These are phyloP conservation scores for Lactifluus pinguis DNA, from an alignment of 768 basidiomycete species.

Conservation along the genomic window DNA sequence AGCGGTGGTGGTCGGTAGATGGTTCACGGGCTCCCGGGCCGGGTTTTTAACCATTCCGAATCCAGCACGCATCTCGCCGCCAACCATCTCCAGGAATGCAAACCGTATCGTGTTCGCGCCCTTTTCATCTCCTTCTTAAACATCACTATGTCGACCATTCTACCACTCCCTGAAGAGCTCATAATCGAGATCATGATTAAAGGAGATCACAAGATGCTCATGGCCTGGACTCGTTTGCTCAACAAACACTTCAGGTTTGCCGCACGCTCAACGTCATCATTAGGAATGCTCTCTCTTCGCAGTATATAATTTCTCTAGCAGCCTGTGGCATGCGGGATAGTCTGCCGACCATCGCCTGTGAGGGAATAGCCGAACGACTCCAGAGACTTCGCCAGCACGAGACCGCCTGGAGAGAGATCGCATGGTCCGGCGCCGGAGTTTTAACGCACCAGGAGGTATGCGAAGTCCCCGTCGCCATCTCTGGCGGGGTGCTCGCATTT, in stretches of 20 bases:
- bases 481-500: conserved; percentile 14
- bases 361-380: conserved; percentile 2
- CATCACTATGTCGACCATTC: conserved; percentile 3
- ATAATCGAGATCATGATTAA: conserved; percentile 8
- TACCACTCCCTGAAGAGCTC: conserved; percentile 12
- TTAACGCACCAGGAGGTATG: neutral
- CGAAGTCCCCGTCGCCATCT: conserved; percentile 6
- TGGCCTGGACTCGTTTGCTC: neutral
- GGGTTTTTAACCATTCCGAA: no score
- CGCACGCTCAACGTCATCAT: conserved; percentile 5
- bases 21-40: no score
- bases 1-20: no score
- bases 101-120: neutral
- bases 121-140: neutral
- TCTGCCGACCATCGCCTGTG: neutral
- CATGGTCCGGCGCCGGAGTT: conserved; percentile 10
- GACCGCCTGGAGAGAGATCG: conserved; percentile 10
- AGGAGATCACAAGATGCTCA: neutral
- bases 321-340: conserved; percentile 12
- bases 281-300: conserved; percentile 2
- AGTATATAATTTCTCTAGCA: conserved; percentile 6
- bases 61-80: no score
- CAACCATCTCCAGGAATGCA: neutral
- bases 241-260: neutral
- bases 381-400: conserved; percentile 5